phyloP scores from a whole-genome alignment of 2,329 filamentous ascomycete genomes.

The Fusarium sp. region DNA sequence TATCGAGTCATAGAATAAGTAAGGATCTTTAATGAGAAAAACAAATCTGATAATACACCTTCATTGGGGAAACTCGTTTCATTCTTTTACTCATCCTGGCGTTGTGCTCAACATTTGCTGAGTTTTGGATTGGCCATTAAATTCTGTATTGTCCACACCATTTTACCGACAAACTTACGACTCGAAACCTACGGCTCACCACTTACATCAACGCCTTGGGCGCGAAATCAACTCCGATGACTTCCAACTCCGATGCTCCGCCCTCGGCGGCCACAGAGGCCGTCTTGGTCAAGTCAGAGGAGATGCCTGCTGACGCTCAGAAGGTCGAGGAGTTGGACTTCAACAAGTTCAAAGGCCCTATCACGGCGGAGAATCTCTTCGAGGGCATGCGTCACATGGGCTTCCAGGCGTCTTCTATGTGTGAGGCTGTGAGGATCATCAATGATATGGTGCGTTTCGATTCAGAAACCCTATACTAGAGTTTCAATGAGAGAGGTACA shows the following conservation, averaged over 20 bases:
- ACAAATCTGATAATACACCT: neutral
- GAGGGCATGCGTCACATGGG: constrained; percentile 88
- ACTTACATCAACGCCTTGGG: constrained; percentile 1
- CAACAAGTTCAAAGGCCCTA: constrained; percentile 78
- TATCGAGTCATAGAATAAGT: neutral
- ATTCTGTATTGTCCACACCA: constrained; percentile 4
- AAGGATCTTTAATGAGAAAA: neutral
- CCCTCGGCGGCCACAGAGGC: constrained; percentile 77
- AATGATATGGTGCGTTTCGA: constrained; percentile 83
- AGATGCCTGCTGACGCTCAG: constrained; percentile 80
- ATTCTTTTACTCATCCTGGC: neutral
- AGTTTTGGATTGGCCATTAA: neutral
- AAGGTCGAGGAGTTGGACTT: constrained; percentile 94
- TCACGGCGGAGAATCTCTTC: constrained; percentile 88
- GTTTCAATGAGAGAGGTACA: neutral
- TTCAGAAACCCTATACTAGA: neutral
- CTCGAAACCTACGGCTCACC: constrained; percentile 1
- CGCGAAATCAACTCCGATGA: constrained; percentile 41
- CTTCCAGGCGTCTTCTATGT: constrained; percentile 75
- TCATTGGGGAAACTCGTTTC: neutral
- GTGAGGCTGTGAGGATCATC: constrained; percentile 89
- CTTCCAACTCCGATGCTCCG: constrained; percentile 52
- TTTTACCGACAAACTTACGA: constrained; percentile 4
- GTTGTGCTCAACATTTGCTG: neutral
- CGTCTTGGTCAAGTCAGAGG: constrained; percentile 85